Conservation (phyloP, 2,329 filamentous ascomycete species). For the Epicoccum nigrum region DNA sequence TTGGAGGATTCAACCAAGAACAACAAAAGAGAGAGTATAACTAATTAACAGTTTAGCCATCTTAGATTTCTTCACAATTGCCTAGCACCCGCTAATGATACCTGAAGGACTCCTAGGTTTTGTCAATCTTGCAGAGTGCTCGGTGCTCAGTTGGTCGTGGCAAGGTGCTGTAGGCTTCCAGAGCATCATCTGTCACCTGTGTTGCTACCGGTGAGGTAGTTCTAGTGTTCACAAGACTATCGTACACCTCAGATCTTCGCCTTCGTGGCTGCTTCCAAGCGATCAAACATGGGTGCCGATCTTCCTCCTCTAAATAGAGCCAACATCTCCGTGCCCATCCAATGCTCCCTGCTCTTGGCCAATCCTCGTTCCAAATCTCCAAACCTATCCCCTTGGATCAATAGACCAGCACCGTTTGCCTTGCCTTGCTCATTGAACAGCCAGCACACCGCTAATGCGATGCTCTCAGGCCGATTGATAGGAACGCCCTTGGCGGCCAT, state of each 20-base stretch:
- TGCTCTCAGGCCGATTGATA: conserved; percentile 54
- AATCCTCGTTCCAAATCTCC: conserved; percentile 55
- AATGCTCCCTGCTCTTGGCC: conserved; percentile 52
- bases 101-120: no score
- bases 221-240: no score
- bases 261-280: conserved; percentile 31
- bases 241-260: conserved; percentile 31
- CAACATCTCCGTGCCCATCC: conserved; percentile 60
- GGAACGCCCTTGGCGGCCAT: conserved; percentile 55
- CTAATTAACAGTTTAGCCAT: no score
- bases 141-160: no score
- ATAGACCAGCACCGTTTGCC: conserved; percentile 54
- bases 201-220: no score
- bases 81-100: no score
- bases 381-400: conserved; percentile 53
- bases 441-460: conserved; percentile 54
- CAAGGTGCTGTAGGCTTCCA: no score
- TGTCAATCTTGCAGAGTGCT: no score
- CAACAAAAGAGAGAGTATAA: no score
- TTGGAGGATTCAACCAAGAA: no score
- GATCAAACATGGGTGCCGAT: conserved; percentile 38
- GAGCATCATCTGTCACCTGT: no score
- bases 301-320: conserved; percentile 55
- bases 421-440: conserved; percentile 52
- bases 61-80: no score